Evolutionary conservation across 495 filamentous ascomycete genomes (phyloP), one percentile per base, ranked within the genome.

Genomic region (Xylaria longipes): DNA sequence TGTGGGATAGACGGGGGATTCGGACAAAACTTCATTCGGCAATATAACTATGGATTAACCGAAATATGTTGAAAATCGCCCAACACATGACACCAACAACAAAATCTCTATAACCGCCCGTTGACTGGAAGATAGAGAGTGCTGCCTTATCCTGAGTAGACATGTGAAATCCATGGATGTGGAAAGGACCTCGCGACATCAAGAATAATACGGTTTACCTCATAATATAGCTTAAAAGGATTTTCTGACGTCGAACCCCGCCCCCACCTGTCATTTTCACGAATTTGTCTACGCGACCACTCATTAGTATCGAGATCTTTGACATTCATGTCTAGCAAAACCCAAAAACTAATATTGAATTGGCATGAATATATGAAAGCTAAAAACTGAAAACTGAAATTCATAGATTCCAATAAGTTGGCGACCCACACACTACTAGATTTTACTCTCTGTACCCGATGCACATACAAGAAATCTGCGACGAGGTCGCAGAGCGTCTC

Each of bases 401-500:
- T 65, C 37, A 5, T 25, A 15, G 20, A 35, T 61, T 52, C 6
- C 29, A 52, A 71, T 5, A 43, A 39, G 22, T 27, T 15, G 2
- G 70, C 29, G 8, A 25, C 20, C 2, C 5, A 17, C 20, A 6
- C 20, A 31, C n/a, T 8, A 41, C 22, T 57, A 52, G 54, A 9
- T 33, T 35, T 41, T 37, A n/a, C 27, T n/a, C 61, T 45, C n/a
- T 15, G 52, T 25, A 8, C 17, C 52, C 22, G 39, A 78, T 81
- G 77, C 72, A 66, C 41, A 68, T 78, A 57, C 73, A 77, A 66
- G 75, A 79, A 71, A 74, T 81, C 72, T 73, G 75, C 58, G 79
- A 81, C n/a, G 73, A 79, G 69, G 72, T 76, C 57, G 76, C 77
- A 31, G 76, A 78, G 72, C 74, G 76, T 66, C 72, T 81, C n/a